Conservation (phyloP, 352 stramenopile species). For the Phytopythium oedochilum region DNA sequence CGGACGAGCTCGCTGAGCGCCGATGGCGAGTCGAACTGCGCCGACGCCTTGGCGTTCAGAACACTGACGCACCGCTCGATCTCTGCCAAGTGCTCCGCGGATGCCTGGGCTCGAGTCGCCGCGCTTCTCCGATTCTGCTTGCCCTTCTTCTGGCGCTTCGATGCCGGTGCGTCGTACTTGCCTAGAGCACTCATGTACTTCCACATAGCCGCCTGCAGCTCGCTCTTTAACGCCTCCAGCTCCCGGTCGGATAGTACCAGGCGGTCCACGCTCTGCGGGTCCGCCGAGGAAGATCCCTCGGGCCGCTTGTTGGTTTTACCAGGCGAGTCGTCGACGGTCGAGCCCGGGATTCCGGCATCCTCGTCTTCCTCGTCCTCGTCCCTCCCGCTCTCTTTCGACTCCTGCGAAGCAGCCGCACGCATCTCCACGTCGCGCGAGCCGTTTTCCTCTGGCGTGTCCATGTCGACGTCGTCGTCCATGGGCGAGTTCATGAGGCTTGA, state of each 20-base stretch:
- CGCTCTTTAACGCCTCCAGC: constrained; percentile 33
- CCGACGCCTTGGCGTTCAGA: constrained; percentile 31
- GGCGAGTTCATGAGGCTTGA: constrained; percentile 70
- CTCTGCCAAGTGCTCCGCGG: constrained; percentile 11
- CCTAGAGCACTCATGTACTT: constrained; percentile 23
- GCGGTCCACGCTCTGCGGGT: constrained; percentile 12
- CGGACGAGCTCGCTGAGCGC: constrained; percentile 38
- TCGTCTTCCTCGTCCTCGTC: constrained; percentile 8
- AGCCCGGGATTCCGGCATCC: constrained; percentile 2
- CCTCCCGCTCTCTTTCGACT: neutral
- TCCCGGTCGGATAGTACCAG: constrained; percentile 30
- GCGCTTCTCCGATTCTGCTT: constrained; percentile 31
- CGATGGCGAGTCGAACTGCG: constrained; percentile 19
- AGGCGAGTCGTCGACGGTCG: constrained; percentile 6
- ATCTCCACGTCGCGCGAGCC: neutral
- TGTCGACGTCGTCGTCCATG: constrained; percentile 25
- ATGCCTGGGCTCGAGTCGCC: neutral
- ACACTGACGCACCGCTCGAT: constrained; percentile 29
- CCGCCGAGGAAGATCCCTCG: neutral
- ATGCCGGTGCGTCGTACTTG: constrained; percentile 16
- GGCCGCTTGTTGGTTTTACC: constrained; percentile 2
- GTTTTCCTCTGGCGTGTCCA: constrained; percentile 4
- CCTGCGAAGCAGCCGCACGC: neutral
- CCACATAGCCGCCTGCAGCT: constrained; percentile 30
- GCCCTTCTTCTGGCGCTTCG: constrained; percentile 68